phyloP scores from a whole-genome alignment of 768 basidiomycete species.

The Agaricus subrufescens region DNA sequence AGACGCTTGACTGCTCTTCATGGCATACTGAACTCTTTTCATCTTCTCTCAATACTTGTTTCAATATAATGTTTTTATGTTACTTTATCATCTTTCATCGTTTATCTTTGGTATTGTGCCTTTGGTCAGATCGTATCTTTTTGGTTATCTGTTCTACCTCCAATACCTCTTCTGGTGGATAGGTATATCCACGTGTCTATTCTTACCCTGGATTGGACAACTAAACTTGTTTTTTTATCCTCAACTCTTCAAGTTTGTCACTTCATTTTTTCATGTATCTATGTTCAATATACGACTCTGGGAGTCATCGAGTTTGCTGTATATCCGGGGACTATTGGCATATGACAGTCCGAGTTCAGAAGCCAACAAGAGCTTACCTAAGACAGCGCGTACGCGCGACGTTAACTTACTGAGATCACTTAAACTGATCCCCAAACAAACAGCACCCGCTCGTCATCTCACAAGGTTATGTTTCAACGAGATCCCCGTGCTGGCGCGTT shows the following conservation, averaged over 20 bases:
- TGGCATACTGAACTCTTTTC: slow-evolving; percentile 6
- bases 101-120: slow-evolving; percentile 5
- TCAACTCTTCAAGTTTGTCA: neutral
- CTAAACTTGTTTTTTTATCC: neutral
- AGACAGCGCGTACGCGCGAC: neutral
- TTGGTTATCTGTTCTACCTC: slow-evolving; percentile 1
- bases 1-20: slow-evolving; percentile 8
- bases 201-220: neutral
- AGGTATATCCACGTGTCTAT: neutral
- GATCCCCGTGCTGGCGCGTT: slow-evolving; percentile 91
- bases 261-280: neutral
- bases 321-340: neutral
- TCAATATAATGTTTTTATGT: slow-evolving; percentile 7
- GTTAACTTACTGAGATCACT: neutral
- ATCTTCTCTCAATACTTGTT: slow-evolving; percentile 1
- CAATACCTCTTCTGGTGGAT: neutral
- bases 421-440: slow-evolving; percentile 8
- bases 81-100: neutral
- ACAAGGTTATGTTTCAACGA: slow-evolving; percentile 70
- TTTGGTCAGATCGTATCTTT: neutral
- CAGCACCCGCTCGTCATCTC: slow-evolving; percentile 5
- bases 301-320: neutral
- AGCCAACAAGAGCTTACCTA: neutral
- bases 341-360: neutral
- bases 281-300: neutral